These are phyloP conservation scores for Terfezia claveryi DNA, from an alignment of 495 filamentous ascomycete genomes.

Conservation along the genomic window DNA sequence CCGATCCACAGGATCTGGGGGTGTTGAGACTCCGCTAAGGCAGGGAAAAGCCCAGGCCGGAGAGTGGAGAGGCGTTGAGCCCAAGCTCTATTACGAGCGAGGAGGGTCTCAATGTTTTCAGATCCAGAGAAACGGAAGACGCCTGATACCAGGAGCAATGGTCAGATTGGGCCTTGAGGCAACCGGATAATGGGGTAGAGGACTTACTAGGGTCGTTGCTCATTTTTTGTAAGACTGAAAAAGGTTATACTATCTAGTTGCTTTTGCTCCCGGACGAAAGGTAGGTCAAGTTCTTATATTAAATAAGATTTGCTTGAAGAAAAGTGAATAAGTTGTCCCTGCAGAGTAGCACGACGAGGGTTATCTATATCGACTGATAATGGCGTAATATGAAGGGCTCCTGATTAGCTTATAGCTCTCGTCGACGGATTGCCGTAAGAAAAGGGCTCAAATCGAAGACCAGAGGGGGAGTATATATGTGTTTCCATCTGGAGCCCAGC, in stretches of 20 bases:
- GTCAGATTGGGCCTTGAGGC: not conserved
- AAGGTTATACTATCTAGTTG: not conserved
- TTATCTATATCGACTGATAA: too few species aligned
- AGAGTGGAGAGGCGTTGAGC: constrained; percentile 27
- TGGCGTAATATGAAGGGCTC: too few species aligned
- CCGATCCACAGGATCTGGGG: constrained; percentile 45
- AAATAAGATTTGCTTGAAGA: too few species aligned
- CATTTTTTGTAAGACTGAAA: not conserved
- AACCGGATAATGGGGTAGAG: not conserved
- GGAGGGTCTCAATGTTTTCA: constrained; percentile 24
- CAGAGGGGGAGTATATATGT: too few species aligned
- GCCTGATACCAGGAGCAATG: not conserved
- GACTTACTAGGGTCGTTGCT: not conserved
- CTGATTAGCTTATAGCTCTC: too few species aligned
- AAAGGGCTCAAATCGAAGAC: too few species aligned
- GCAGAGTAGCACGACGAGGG: too few species aligned
- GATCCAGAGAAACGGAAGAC: not conserved
- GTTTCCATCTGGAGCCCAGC: too few species aligned
- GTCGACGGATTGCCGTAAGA: too few species aligned
- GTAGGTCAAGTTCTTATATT: too few species aligned
- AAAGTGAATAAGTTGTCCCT: too few species aligned
- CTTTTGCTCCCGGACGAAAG: too few species aligned
- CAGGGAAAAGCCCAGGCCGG: constrained; percentile 34
- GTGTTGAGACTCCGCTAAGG: constrained; percentile 30
- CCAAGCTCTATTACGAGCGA: constrained; percentile 33